A percentile compares a stretch with the other conserved stretches of the same genome.
Conservation (phyloP, 1,139 yeast species). For the Saccharomycopsis hybrid region DNA sequence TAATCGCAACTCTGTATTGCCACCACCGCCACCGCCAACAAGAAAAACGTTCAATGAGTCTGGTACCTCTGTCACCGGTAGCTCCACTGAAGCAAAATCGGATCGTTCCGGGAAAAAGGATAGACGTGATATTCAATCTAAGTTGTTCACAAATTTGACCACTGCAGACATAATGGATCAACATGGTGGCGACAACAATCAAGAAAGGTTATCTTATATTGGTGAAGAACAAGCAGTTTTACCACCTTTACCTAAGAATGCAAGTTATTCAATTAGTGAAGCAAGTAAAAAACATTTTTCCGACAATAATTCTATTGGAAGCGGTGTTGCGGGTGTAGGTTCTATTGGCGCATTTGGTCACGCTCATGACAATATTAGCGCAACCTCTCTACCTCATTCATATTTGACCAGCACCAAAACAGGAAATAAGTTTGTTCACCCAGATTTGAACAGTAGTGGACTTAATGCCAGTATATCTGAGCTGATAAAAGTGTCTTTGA, state of each 20-base stretch:
- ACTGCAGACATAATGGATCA: constrained; percentile 31
- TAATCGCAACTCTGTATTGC: constrained; percentile 4
- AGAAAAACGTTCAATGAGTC: constrained; percentile 10
- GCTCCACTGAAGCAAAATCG: constrained; percentile 13
- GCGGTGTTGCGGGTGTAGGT: neutral
- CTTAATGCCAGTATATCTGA: constrained; percentile 76
- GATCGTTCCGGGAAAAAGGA: constrained; percentile 24
- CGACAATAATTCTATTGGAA: constrained; percentile 22
- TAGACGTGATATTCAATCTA: constrained; percentile 48
- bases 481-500: constrained; percentile 66
- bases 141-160: constrained; percentile 46
- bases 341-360: constrained; percentile 1
- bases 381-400: constrained; percentile 11
- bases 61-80: constrained; percentile 5
- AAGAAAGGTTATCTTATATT: constrained; percentile 23
- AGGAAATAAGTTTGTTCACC: constrained; percentile 32
- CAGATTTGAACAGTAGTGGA: constrained; percentile 50
- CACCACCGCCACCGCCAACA: constrained; percentile 18
- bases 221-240: constrained; percentile 11
- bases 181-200: constrained; percentile 16
- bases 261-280: constrained; percentile 13
- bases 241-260: constrained; percentile 21
- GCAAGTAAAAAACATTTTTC: constrained; percentile 9
- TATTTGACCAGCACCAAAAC: constrained; percentile 9
- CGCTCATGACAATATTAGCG: constrained; percentile 7